Evolutionary conservation across 805 yeast genomes (phyloP).

Genomic region (Nakazawaea anatomiae): DNA sequence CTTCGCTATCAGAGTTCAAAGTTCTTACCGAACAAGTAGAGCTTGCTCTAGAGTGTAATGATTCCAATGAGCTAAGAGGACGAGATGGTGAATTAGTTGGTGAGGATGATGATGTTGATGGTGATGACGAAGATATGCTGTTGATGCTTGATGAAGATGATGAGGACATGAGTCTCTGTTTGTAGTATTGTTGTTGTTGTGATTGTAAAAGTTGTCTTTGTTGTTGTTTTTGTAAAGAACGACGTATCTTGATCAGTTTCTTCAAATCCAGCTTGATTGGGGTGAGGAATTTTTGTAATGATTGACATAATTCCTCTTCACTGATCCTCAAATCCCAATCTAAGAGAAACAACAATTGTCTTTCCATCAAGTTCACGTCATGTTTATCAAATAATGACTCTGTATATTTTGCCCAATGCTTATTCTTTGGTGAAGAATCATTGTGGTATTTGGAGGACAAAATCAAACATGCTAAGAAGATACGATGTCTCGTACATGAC

Average conservation of each 20-base stretch:
- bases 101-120: conserved; percentile 3
- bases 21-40: conserved; percentile 7
- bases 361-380: conserved; percentile 77
- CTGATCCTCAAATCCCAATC: conserved; percentile 61
- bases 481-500: conserved; percentile 76
- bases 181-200: not conserved
- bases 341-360: conserved; percentile 61
- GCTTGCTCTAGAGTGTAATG: conserved; percentile 8
- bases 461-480: conserved; percentile 68
- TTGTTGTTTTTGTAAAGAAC: conserved; percentile 12
- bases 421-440: conserved; percentile 72
- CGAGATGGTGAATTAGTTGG: conserved; percentile 2
- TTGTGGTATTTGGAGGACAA: conserved; percentile 70
- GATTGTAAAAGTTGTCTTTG: conserved; percentile 1
- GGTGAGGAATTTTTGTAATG: conserved; percentile 39
- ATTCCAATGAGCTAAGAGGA: not conserved
- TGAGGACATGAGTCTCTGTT: not conserved
- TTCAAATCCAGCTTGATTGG: conserved; percentile 39
- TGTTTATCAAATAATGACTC: conserved; percentile 63
- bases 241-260: conserved; percentile 25
- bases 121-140: not conserved
- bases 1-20: conserved; percentile 3
- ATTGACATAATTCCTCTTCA: conserved; percentile 35
- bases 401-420: conserved; percentile 75
- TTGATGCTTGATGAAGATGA: not conserved